Percentiles rank a stretch among this genome's conserved stretches.
These are phyloP conservation scores for Populus deltoides DNA, from an alignment of 345 rosid genomes.

Conservation along the genomic window DNA sequence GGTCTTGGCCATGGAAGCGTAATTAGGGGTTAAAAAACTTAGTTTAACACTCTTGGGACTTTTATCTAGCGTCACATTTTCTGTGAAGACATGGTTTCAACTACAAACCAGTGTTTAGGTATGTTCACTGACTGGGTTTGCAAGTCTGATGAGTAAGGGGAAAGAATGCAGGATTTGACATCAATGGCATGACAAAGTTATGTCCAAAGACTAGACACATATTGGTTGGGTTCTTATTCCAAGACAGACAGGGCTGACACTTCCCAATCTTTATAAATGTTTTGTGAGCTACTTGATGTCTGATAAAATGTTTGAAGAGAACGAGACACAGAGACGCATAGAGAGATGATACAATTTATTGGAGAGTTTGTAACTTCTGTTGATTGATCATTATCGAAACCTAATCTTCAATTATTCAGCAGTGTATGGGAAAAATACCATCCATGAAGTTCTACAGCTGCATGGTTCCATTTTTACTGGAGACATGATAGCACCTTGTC, in stretches of 20 bases:
- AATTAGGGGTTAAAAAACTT: not conserved
- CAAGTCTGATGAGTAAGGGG: not conserved
- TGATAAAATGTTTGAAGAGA: too few relatives aligned
- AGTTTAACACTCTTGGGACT: not conserved
- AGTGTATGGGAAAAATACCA: too few relatives aligned
- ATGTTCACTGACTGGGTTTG: not conserved
- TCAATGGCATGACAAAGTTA: not conserved
- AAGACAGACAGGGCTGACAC: not conserved
- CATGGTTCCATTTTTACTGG: too few relatives aligned
- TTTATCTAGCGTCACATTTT: not conserved
- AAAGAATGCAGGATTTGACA: not conserved
- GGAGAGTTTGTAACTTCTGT: too few relatives aligned
- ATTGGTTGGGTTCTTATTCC: not conserved
- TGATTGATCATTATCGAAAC: too few relatives aligned
- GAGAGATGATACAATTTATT: too few relatives aligned
- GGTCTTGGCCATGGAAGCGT: not conserved
- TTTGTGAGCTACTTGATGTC: too few relatives aligned
- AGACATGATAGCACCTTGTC: too few relatives aligned
- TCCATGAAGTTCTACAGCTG: too few relatives aligned
- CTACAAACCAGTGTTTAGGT: not conserved
- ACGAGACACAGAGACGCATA: too few relatives aligned
- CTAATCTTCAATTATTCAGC: too few relatives aligned
- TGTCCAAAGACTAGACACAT: not conserved
- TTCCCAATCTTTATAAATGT: not conserved
- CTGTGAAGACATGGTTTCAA: not conserved